Conservation (phyloP, 192 early-diverging fungal species). For the Podila verticillata region DNA sequence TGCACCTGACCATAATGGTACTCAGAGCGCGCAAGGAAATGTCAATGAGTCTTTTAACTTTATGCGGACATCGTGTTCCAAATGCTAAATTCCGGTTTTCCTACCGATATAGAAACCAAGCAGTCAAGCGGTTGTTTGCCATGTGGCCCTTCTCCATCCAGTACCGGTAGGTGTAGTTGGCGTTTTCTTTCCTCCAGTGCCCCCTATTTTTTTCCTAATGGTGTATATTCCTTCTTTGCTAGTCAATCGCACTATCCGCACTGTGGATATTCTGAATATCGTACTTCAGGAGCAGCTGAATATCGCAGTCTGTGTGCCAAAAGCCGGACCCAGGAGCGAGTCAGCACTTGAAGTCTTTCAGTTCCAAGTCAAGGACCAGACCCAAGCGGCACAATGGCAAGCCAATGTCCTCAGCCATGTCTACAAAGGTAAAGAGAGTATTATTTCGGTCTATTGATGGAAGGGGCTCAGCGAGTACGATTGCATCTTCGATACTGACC, state of each 20-base stretch:
- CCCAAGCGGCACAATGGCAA: slow-evolving; percentile 29
- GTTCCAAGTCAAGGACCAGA: slow-evolving; percentile 31
- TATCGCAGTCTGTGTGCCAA: slow-evolving; percentile 18
- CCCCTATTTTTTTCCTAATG: not conserved
- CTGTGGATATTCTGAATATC: slow-evolving; percentile 40
- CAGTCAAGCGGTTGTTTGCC: slow-evolving; percentile 29
- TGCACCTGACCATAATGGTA: slow-evolving; percentile 20
- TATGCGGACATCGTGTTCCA: not conserved
- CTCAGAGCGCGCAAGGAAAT: not conserved
- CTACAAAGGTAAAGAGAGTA: slow-evolving; percentile 32
- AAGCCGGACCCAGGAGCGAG: slow-evolving; percentile 29
- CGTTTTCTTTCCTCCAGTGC: not conserved
- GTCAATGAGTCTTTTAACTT: not conserved
- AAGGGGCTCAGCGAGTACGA: too few relatives aligned
- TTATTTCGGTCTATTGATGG: not conserved
- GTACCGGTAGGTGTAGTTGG: slow-evolving; percentile 17
- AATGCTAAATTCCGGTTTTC: not conserved
- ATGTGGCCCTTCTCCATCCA: slow-evolving; percentile 21
- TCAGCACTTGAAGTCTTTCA: slow-evolving; percentile 20
- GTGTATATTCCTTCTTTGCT: not conserved
- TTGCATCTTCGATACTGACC: too few relatives aligned
- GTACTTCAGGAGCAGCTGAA: slow-evolving; percentile 9
- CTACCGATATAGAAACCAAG: slow-evolving; percentile 7
- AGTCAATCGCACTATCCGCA: slow-evolving; percentile 9
- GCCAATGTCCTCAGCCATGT: slow-evolving; percentile 39